Percentiles rank a stretch among this genome's conserved stretches.
Conservation (phyloP, 1,284 basidiomycete genomes). For the Pholiota adiposa region DNA sequence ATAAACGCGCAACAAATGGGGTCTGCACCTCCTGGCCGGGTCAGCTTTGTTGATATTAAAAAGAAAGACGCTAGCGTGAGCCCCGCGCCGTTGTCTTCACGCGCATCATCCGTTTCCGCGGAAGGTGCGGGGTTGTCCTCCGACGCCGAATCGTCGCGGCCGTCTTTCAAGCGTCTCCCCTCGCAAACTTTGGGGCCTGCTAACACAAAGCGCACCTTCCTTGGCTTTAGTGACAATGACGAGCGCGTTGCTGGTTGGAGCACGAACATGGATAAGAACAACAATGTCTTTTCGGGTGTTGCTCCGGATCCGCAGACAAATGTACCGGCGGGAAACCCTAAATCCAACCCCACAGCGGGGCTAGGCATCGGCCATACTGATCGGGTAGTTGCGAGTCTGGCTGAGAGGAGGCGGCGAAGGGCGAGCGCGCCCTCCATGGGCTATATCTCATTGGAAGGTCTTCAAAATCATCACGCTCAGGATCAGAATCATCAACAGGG, state of each 20-base stretch:
- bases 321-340: too few species aligned
- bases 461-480: not conserved
- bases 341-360: not conserved
- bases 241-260: conserved; percentile 16
- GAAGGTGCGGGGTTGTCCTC: conserved; percentile 24
- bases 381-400: conserved; percentile 25
- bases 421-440: conserved; percentile 30
- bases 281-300: not conserved
- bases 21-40: conserved; percentile 12
- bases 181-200: conserved; percentile 69
- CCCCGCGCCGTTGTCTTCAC: conserved; percentile 30
- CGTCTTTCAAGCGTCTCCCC: conserved; percentile 72
- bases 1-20: not conserved
- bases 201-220: conserved; percentile 54
- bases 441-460: not conserved
- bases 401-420: conserved; percentile 28
- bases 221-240: conserved; percentile 30
- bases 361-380: conserved; percentile 20
- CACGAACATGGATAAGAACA: not conserved
- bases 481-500: too few species aligned
- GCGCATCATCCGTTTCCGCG: conserved; percentile 35
- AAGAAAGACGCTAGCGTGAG: conserved; percentile 22
- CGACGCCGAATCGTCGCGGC: conserved; percentile 42
- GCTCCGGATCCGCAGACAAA: not conserved
- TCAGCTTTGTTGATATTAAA: conserved; percentile 12